A percentile compares a stretch with the other conserved stretches of the same genome.
Evolutionary conservation across 1,139 yeast species (phyloP).

Genomic region (Saccharomyces pastorianus): DNA sequence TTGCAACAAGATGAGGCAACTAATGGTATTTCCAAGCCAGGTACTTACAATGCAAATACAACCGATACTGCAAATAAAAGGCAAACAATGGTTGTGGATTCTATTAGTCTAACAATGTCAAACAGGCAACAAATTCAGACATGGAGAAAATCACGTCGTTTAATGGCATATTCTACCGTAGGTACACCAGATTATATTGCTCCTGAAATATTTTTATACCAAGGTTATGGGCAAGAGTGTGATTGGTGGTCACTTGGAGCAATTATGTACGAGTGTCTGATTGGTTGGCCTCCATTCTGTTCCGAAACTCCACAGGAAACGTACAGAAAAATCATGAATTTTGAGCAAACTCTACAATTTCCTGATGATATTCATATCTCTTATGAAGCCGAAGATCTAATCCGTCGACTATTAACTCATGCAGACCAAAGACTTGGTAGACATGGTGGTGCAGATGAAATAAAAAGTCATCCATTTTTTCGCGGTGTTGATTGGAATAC

Average conservation of each 20-base stretch:
- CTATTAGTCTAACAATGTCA: slow-evolving; percentile 90
- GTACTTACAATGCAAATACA: slow-evolving; percentile 18
- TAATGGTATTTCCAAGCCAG: slow-evolving; percentile 30
- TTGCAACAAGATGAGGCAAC: slow-evolving; percentile 48
- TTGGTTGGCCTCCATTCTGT: slow-evolving; percentile 99
- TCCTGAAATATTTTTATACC: slow-evolving; percentile 92
- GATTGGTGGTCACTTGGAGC: slow-evolving; percentile 99
- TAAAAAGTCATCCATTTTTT: slow-evolving; percentile 88
- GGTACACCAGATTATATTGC: slow-evolving; percentile 99
- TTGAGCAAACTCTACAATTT: slow-evolving; percentile 87
- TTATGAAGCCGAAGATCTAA: slow-evolving; percentile 89
- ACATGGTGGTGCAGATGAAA: slow-evolving; percentile 88
- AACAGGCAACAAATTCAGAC: slow-evolving; percentile 97
- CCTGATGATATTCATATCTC: slow-evolving; percentile 95
- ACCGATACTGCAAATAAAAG: slow-evolving; percentile 33
- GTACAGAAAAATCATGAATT: slow-evolving; percentile 84
- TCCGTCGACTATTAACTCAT: slow-evolving; percentile 70
- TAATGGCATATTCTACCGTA: slow-evolving; percentile 97
- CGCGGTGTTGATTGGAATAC: slow-evolving; percentile 96
- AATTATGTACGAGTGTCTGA: slow-evolving; percentile 95
- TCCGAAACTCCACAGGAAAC: slow-evolving; percentile 99
- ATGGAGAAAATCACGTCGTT: slow-evolving; percentile 91
- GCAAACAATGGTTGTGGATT: slow-evolving; percentile 87
- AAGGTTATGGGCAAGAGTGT: slow-evolving; percentile 98
- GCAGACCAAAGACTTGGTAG: slow-evolving; percentile 86